These are phyloP conservation scores for Ceratocystis huliohia DNA, from an alignment of 2,329 filamentous ascomycete species.

Conservation along the genomic window DNA sequence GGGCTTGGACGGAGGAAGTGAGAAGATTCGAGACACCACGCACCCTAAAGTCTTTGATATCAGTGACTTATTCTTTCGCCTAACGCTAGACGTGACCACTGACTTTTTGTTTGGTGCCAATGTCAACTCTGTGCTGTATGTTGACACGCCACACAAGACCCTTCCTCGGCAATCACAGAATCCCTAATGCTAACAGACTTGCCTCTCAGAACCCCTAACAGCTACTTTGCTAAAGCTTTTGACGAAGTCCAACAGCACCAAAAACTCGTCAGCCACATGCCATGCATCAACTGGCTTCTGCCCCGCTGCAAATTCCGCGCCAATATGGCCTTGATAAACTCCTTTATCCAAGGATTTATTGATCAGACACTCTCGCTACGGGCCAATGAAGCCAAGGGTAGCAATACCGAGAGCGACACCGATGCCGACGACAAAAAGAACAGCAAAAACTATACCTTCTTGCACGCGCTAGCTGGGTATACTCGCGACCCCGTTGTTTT, in stretches of 20 bases:
- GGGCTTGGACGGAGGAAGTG: constrained; percentile 43
- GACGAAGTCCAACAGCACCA: constrained; percentile 65
- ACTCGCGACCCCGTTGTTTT: constrained; percentile 60
- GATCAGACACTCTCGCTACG: constrained; percentile 57
- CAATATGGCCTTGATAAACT: constrained; percentile 56
- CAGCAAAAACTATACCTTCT: constrained; percentile 59
- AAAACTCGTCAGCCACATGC: constrained; percentile 50
- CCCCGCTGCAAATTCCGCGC: constrained; percentile 51
- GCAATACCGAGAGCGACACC: neutral
- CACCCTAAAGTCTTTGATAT: constrained; percentile 43
- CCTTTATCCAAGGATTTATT: constrained; percentile 67
- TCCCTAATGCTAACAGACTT: neutral
- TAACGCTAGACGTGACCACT: constrained; percentile 72
- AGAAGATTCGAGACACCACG: constrained; percentile 31
- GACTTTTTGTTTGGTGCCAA: constrained; percentile 63
- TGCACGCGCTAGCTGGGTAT: constrained; percentile 71
- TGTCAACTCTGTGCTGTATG: constrained; percentile 16
- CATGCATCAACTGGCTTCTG: constrained; percentile 49
- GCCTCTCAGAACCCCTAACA: constrained; percentile 39
- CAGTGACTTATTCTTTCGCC: constrained; percentile 68
- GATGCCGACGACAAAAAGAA: constrained; percentile 3
- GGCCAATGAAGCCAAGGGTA: constrained; percentile 41
- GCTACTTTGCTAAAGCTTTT: constrained; percentile 70
- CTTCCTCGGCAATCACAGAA: neutral
- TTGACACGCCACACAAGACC: neutral